These are phyloP conservation scores for Boletus vermiculosoides DNA, from an alignment of 768 basidiomycete genomes.

Conservation along the genomic window DNA sequence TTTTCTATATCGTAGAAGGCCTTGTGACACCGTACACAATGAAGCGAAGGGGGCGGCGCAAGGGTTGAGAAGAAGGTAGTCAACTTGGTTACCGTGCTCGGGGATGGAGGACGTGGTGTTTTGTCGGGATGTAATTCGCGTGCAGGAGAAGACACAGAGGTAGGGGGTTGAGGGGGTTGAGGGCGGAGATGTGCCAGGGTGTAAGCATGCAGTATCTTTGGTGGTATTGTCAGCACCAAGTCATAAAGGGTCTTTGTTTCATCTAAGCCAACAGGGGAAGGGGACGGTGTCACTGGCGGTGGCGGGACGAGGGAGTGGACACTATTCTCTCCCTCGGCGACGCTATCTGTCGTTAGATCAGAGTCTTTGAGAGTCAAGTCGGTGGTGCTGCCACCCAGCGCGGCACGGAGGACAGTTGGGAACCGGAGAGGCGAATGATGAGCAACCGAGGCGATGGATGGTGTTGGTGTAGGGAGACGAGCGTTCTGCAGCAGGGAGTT, in stretches of 20 bases:
- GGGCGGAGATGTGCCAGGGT: conserved; percentile 49
- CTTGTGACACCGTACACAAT: conserved; percentile 76
- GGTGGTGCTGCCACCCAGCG: conserved; percentile 22
- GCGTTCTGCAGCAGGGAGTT: conserved; percentile 1
- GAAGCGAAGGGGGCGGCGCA: conserved; percentile 62
- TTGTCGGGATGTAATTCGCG: conserved; percentile 12
- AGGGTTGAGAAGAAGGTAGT: conserved; percentile 61
- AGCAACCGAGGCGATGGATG: conserved; percentile 42
- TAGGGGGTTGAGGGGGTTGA: not conserved
- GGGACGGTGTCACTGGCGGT: conserved; percentile 31
- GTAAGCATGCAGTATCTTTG: conserved; percentile 66
- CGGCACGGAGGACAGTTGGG: conserved; percentile 13
- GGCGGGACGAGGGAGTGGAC: conserved; percentile 18
- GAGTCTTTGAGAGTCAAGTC: conserved; percentile 20
- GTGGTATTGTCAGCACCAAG: conserved; percentile 58
- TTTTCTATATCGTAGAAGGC: conserved; percentile 72
- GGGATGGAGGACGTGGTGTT: conserved; percentile 28
- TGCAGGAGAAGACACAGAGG: conserved; percentile 12
- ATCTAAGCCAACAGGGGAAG: conserved; percentile 39
- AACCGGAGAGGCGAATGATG: conserved; percentile 25
- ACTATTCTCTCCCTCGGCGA: conserved; percentile 7
- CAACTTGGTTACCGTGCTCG: conserved; percentile 45
- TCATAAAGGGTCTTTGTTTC: conserved; percentile 46
- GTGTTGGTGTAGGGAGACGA: conserved; percentile 55
- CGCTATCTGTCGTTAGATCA: conserved; percentile 7